These are phyloP conservation scores for Hymenoscyphus scutula DNA, from an alignment of 2,329 filamentous ascomycete genomes.

Conservation along the genomic window DNA sequence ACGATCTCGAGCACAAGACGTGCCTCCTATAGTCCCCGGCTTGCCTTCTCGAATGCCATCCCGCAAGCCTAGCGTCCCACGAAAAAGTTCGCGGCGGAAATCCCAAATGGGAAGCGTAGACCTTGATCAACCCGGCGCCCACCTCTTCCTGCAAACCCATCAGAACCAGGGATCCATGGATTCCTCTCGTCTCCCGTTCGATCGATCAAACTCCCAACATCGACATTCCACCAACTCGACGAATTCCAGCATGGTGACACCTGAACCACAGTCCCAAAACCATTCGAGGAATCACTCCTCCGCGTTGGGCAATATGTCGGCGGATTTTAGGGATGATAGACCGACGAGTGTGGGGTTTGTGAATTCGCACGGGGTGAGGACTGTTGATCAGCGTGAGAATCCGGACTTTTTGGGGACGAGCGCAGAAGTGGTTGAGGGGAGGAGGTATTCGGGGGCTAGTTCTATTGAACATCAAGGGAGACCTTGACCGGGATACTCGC, in stretches of 20 bases:
- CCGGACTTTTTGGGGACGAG: conserved; percentile 51
- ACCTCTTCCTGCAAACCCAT: conserved; percentile 19
- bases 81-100: conserved; percentile 67
- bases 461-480: conserved; percentile 25
- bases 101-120: conserved; percentile 30
- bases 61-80: conserved; percentile 52
- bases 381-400: conserved; percentile 49
- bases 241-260: conserved; percentile 49
- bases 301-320: conserved; percentile 32
- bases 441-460: conserved; percentile 25
- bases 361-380: conserved; percentile 55
- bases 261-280: conserved; percentile 45
- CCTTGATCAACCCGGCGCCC: conserved; percentile 16
- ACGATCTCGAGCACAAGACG: conserved; percentile 11
- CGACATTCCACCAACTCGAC: conserved; percentile 51
- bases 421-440: conserved; percentile 54
- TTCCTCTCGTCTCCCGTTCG: conserved; percentile 52
- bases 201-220: conserved; percentile 52
- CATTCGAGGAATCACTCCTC: conserved; percentile 36
- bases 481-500: not conserved
- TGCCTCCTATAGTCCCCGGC: conserved; percentile 42
- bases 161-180: conserved; percentile 28
- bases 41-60: conserved; percentile 22
- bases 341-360: conserved; percentile 57
- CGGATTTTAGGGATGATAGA: conserved; percentile 43